Base-by-base conservation (phyloP, 352 stramenopile species). In the Globisporangium nodosum region DNA sequence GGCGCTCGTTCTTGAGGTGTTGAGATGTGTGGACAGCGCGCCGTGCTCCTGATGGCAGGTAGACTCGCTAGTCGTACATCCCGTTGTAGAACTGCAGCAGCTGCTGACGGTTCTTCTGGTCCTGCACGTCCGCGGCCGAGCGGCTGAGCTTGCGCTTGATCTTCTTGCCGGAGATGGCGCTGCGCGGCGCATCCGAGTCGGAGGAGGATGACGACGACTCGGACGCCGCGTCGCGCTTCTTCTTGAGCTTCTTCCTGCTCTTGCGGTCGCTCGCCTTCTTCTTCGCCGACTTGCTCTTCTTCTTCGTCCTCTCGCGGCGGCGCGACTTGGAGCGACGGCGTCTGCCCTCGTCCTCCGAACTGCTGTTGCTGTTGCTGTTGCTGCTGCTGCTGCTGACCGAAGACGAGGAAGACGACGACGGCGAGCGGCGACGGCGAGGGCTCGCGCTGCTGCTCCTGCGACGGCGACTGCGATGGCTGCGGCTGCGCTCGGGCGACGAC, bases 51-150 rank as follows among this genome's bases (percentile, higher is more conserved):
- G 33, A 6, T 37, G 33, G 33, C 33, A 11, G 33, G 33, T 11
- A 11, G 3, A 37, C 5, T 27, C 33, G 13, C 70, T 60, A 93
- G 63, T 93, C 84, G 55, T 88, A 88, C 80, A 94, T 92, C 30
- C 78, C 78, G 60, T 94, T 94, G 76, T 94, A 94, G 52, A 94
- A 92, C 65, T 92, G 80, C 45, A 94, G 71, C 24, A 94, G 63
- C 59, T 94, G 73, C 56, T 89, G 78, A 4, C 85, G 77, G 60
- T 86, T 91, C 59, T 81, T 84, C 64, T 91, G 67, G 56, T 75
- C 68, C 58, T 88, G 71, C 57, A 82, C 27, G 63, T 94, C 85
- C 13, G 69, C 65, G 0, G 73, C 75, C 30, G 80, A 78, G 35
- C 73, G 70, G 46, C 69, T 71, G 53, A 94, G 61, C 56, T 91